Base-by-base conservation (phyloP, 352 stramenopile species). In the Globisporangium uncinulatum region DNA sequence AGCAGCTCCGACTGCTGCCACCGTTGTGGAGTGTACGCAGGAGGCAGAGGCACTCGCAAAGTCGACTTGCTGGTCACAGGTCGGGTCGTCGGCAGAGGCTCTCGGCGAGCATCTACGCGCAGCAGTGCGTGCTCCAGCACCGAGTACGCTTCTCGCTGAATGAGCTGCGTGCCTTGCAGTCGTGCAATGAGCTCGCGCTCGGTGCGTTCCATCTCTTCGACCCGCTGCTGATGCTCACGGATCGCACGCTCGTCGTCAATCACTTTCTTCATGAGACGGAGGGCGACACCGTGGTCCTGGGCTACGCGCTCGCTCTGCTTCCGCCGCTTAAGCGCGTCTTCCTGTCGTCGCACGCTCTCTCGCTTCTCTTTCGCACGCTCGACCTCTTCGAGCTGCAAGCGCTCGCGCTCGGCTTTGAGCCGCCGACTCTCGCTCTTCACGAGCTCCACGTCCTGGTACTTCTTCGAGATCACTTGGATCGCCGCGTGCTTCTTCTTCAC, bases 401-500 rank as follows among this genome's bases (percentile, higher is more conserved):
- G 71, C 53, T 86, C 75, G 8, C 79, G 78, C 56, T 87, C 75
- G 9, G 69, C 71, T 52, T 88, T 81, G 36, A 90, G 68, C 7
- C 77, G 69, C 29, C 78, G 76, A 31, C 75, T 82, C 60, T 90
- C 80, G 17, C 43, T 74, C 57, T 90, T 88, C n/a, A 90, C 76
- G 41, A 79, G 70, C 51, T 88, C 80, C 1, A 90, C 80, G 54
- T 90, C 80, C 55, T 90, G 77, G 53, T 82, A 88, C 39, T 87
- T 87, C 53, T 83, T 85, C 5, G 80, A 86, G 45, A 90, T 87
- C 43, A 85, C 63, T 51, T 83, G 77, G 56, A 90, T 87, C 31
- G 78, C 76, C 2, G 77, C 77, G 47, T 88, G 77, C 32, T 82
- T 82, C 62, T 90, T 90, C 59, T 85, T 84, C 57, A 90, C 76